Evolutionary conservation across 108 stramenopile species (phyloP), one percentile per base, ranked within the genome.

Genomic region (Conticribra weissflogii): DNA sequence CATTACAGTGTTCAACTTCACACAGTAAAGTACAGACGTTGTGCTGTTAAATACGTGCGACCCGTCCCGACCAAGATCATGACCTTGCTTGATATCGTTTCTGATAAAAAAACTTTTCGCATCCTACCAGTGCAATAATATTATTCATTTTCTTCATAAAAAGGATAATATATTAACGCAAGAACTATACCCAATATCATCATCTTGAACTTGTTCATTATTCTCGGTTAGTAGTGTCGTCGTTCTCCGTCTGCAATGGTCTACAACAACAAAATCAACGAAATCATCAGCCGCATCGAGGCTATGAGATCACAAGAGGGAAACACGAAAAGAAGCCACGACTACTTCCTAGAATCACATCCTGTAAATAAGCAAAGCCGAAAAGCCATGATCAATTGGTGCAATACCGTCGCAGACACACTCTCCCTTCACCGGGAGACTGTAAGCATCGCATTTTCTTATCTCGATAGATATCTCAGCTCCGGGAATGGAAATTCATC

Each of bases 381-480:
- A 1, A 48, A 24, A 5, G 68, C 73, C 33, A 74, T 79, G 67
- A 25, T 34, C 15, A 45, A 46, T 9, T 79, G 78, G 78, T 22
- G 48, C 48, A 25, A 41, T 19, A 65, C 75, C 31, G 53, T 79
- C 16, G 41, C 45, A 9, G 34, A 60, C 5, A 31, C 49, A 0
- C 68, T 65, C 14, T 2, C 3, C 3, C 69, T 75, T 41, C 63
- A 69, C 23, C 69, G 66, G 0, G 87, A 91, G 32, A 82, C 83
- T 29, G 90, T 85, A 3, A 56, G 66, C 1, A 64, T 88, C 53
- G 70, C 90, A 22, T 78, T 88, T 59, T 83, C 71, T 2, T 75
- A 56, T 50, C 54, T 79, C 21, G 78, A 75, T 54, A 61, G 78
- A 44, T 79, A 63, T 54, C 59, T 79, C 23, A 41, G 46, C 50